phyloP scores from a whole-genome alignment of 305 asterid genomes.

The Fraxinus dipetala region DNA sequence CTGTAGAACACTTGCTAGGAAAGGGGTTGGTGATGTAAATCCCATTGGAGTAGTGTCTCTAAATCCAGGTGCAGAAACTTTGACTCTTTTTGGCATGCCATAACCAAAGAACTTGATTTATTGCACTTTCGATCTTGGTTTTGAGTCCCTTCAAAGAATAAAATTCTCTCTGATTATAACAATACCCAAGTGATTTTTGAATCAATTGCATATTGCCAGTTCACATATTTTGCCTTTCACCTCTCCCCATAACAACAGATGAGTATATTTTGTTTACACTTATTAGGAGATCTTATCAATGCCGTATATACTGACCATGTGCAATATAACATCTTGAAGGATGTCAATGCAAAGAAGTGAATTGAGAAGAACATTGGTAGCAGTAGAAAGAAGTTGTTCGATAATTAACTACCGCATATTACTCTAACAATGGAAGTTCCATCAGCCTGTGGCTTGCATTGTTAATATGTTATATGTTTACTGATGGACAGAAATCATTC shows the following conservation, averaged over 20 bases:
- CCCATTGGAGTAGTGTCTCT: not conserved
- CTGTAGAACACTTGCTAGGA: not conserved
- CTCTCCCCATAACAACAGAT: not conserved
- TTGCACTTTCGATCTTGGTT: not conserved
- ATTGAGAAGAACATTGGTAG: not conserved
- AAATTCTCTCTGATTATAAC: not conserved
- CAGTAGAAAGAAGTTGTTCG: not conserved
- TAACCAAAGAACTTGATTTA: not conserved
- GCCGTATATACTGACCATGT: not conserved
- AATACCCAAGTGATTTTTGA: not conserved
- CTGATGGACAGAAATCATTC: not conserved
- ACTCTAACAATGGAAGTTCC: not conserved
- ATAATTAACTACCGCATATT: not conserved
- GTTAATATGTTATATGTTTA: not conserved
- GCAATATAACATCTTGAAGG: not conserved
- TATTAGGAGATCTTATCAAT: not conserved
- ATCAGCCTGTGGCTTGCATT: not conserved
- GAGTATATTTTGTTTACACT: not conserved
- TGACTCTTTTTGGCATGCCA: not conserved
- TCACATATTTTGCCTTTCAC: not conserved
- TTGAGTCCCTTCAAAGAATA: not conserved
- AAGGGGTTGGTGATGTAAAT: not conserved
- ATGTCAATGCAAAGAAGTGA: not conserved
- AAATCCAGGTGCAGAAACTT: not conserved
- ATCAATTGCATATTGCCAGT: not conserved